phyloP scores from a whole-genome alignment of 306 rosid genomes.

The Pterocarpus santalinus region DNA sequence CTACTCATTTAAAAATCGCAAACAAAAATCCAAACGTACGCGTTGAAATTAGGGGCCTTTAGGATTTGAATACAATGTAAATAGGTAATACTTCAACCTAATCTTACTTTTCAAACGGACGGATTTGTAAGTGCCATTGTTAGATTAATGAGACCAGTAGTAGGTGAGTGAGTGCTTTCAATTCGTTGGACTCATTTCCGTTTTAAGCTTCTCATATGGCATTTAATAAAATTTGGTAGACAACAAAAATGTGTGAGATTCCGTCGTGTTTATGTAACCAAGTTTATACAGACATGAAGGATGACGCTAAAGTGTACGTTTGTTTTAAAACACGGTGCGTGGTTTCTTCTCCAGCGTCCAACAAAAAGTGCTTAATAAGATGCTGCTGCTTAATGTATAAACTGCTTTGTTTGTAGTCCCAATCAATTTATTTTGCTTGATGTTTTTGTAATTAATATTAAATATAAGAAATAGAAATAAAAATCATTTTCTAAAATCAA shows the following conservation, averaged over 20 bases:
- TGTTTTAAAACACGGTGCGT: too few species aligned
- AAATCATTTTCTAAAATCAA: too few species aligned
- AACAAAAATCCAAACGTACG: too few species aligned
- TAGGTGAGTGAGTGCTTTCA: constrained; percentile 28
- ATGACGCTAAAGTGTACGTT: background rate
- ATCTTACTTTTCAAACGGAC: background rate
- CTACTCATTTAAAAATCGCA: too few species aligned
- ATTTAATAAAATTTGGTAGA: background rate
- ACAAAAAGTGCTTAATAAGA: too few species aligned
- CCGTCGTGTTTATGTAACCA: too few species aligned
- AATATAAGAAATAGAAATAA: too few species aligned
- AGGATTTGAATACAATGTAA: background rate
- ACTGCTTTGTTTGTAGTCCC: too few species aligned
- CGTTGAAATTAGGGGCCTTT: background rate
- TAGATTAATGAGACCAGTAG: background rate
- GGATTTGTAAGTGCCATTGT: background rate
- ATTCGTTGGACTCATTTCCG: background rate
- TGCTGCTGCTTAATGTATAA: too few species aligned
- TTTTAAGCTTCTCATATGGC: constrained; percentile 20
- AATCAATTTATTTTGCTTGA: too few species aligned
- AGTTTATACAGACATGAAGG: background rate
- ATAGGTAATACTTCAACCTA: background rate
- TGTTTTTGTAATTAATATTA: too few species aligned
- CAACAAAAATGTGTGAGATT: too few species aligned
- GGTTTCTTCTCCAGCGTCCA: background rate